These are phyloP conservation scores for Golubevia sp. DNA, from an alignment of 1,284 basidiomycete species.

Conservation along the genomic window DNA sequence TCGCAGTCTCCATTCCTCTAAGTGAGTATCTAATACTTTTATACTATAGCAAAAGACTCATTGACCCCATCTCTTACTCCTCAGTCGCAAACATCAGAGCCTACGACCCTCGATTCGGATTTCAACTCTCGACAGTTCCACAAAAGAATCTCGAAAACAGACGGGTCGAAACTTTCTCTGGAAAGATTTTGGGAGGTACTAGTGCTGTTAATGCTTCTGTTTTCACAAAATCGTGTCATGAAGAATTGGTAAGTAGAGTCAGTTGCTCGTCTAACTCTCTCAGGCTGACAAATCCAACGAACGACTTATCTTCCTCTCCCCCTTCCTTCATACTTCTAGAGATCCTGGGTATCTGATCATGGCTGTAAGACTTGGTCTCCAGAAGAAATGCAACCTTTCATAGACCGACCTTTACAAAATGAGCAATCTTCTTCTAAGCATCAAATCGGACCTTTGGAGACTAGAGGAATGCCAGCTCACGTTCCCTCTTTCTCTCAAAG, in stretches of 20 bases:
- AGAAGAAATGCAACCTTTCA: neutral
- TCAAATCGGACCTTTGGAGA: neutral
- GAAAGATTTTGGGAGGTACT: conserved; percentile 4
- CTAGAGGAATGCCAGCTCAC: neutral
- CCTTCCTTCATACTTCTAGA: neutral
- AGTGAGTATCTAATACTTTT: no score
- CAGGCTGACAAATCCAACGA: conserved; percentile 5
- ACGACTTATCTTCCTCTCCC: conserved; percentile 3
- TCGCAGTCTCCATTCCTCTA: no score
- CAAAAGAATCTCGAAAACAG: conserved; percentile 4
- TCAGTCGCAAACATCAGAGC: neutral
- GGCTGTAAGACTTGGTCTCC: neutral
- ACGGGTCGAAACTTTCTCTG: neutral
- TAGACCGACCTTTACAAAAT: neutral
- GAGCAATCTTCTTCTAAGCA: neutral
- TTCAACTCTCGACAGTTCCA: conserved; percentile 3
- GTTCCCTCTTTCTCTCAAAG: neutral
- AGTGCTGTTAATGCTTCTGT: neutral
- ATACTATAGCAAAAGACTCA: no score
- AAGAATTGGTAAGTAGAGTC: conserved; percentile 12
- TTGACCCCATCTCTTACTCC: no score
- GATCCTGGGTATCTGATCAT: conserved; percentile 2
- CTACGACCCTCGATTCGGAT: conserved; percentile 8
- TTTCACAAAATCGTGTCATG: conserved; percentile 1
- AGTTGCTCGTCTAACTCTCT: neutral